Evolutionary conservation across 169 alveolate genomes (phyloP), one percentile per base, ranked within the genome.

Genomic region (Eimeria tenella): DNA sequence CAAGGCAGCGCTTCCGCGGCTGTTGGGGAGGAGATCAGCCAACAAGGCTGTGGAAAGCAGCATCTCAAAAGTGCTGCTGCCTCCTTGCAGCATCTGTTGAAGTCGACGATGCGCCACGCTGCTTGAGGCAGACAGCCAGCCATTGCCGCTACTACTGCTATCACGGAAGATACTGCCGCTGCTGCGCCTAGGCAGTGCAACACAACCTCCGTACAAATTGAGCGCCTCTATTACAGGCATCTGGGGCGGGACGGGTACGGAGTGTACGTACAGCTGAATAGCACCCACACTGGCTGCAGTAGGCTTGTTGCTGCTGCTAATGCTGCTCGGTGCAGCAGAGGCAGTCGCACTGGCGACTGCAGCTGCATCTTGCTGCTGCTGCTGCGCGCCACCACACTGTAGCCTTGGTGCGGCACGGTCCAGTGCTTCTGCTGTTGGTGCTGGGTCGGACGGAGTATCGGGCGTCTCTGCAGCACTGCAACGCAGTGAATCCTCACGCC

Each of bases 171-270:
- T 55, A 68, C 71, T 79, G 88, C 88, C 52, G 90, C 90, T 58
- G 90, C 90, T 83, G 77, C 90, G 60, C 49, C n/a, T 62, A 4
- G 79, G 60, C n/a, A 73, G 5, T 0, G 94, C 88, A 49, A 90
- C 70, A 50, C 82, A 90, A 56, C 89, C 79, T 13, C 52, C 68
- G 74, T 90, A 90, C 83, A 81, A 52, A n/a, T 62, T 50, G 90
- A 90, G 94, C 60, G 94, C 94, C 71, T 90, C 94, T 21, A 73
- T 90, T n/a, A 90, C 88, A 15, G 94, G 77, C 94, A 90, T 90
- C 62, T 90, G 94, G 13, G 94, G 42, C 31, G 94, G 94, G 25
- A 90, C 94, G 0, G 94, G 90, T 11, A 75, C 73, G 70, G 82
- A 63, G 71, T 53, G 79, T 17, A 90, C 71, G 62, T 53, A 90